Conservation (phyloP, 1,139 yeast species). For the Taphrina sp. region DNA sequence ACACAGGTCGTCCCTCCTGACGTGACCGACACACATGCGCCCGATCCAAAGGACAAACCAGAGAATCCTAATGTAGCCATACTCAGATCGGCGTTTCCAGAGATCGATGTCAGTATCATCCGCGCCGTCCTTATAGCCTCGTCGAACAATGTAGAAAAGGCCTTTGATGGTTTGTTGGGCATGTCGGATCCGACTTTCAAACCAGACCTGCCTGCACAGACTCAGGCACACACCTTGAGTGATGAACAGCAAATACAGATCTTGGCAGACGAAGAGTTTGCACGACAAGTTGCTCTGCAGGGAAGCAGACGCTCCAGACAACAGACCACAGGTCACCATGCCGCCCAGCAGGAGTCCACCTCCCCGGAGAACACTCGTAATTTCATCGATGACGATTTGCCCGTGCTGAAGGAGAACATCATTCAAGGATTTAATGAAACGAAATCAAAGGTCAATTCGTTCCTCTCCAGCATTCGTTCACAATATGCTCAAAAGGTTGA, state of each 20-base stretch:
- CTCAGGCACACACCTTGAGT: slow-evolving; percentile 39
- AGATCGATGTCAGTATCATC: slow-evolving; percentile 63
- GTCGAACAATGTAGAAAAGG: slow-evolving; percentile 73
- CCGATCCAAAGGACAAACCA: slow-evolving; percentile 12
- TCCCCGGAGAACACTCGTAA: slow-evolving; percentile 52
- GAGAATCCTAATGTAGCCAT: slow-evolving; percentile 25
- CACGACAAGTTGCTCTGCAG: slow-evolving; percentile 74
- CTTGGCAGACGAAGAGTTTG: slow-evolving; percentile 78
- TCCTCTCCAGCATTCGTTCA: slow-evolving; percentile 9
- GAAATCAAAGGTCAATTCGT: slow-evolving; percentile 51
- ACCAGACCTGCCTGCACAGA: slow-evolving; percentile 49
- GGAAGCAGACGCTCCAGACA: slow-evolving; percentile 49
- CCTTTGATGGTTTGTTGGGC: slow-evolving; percentile 81
- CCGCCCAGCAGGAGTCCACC: slow-evolving; percentile 35
- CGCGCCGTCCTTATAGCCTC: slow-evolving; percentile 84
- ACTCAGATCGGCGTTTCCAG: slow-evolving; percentile 76
- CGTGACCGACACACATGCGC: too few relatives aligned
- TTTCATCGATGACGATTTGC: slow-evolving; percentile 61
- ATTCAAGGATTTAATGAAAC: slow-evolving; percentile 83
- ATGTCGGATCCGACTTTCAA: slow-evolving; percentile 72
- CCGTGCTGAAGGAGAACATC: slow-evolving; percentile 67
- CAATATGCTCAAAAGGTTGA: slow-evolving; percentile 18
- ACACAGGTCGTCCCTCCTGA: too few relatives aligned
- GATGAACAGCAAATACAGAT: slow-evolving; percentile 47
- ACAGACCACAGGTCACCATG: too few relatives aligned